Evolutionary conservation across 371 early-diverging fungal species (phyloP), one percentile per base, ranked within the genome.

Genomic region (Gilbertella persicaria): DNA sequence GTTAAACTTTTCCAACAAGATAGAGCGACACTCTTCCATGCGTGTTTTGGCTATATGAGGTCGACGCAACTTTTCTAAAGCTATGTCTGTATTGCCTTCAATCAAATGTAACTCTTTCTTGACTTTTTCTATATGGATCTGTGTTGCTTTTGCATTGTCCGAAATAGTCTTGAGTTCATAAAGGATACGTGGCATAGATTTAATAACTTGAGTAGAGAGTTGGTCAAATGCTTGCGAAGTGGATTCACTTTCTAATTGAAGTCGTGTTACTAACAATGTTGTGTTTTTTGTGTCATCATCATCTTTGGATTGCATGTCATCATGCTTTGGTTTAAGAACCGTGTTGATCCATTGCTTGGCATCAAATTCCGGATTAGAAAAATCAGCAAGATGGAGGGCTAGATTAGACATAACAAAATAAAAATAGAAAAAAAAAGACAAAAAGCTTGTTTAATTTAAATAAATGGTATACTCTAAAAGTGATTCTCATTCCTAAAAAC

Each of bases 41-140:
- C 90, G 71, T 17, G 79, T 76, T 41, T 88, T 82, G 41, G 88
- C 85, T 7, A 75, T 64, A 67, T 89, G 90, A 8, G 89, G 69
- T 50, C 80, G 78, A 39, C 80, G 76, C 23, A 92, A 72, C 30
- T 75, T 71, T 36, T 87, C 84, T 46, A 92, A 67, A 0, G 87
- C 82, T 3, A 20, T 49, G 6, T 50, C 49, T 68, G 26, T 78
- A 62, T 30, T 59, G 48, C 40, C 72, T 20, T 66, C 58, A 4
- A 60, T 30, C 13, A 53, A 23, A 12, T 42, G 46, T 12, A 74
- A 47, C n/a, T 79, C 75, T 13, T 59, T 47, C 33, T 75, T 59
- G 7, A 85, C 84, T 13, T 64, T 55, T 6, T 64, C 67, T 4
- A 87, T 66, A 14, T 74, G 73, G 17, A 71, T 61, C 48, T 80